These are phyloP conservation scores for Sarocladium strictum DNA, from an alignment of 2,329 filamentous ascomycete species.

Conservation along the genomic window DNA sequence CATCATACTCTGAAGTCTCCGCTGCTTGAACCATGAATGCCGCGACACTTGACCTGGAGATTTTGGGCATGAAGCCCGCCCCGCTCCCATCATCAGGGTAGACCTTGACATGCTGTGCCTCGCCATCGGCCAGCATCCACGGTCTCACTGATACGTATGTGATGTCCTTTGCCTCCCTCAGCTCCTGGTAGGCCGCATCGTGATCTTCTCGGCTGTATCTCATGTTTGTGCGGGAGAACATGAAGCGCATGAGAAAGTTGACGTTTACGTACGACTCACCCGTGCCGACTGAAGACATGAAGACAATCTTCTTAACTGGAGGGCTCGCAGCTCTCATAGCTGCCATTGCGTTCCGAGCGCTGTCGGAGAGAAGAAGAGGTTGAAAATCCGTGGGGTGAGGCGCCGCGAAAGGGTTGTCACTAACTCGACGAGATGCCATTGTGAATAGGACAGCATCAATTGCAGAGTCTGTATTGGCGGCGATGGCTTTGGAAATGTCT, in stretches of 20 bases:
- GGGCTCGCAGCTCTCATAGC: conserved; percentile 31
- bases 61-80: conserved; percentile 30
- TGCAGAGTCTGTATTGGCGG: conserved; percentile 8
- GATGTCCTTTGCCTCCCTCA: conserved; percentile 17
- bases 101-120: conserved; percentile 27
- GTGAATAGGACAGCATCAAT: conserved; percentile 39
- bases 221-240: conserved; percentile 40
- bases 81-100: conserved; percentile 33
- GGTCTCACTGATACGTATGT: conserved; percentile 34
- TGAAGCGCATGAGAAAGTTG: conserved; percentile 30
- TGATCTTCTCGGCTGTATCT: conserved; percentile 38
- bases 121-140: conserved; percentile 33
- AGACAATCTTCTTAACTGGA: conserved; percentile 30
- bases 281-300: conserved; percentile 41
- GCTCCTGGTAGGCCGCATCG: conserved; percentile 33
- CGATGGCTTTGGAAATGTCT: conserved; percentile 26
- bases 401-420: conserved; percentile 40
- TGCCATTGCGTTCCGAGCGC: conserved; percentile 27
- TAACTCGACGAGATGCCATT: conserved; percentile 36
- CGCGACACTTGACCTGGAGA: conserved; percentile 33
- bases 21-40: conserved; percentile 35
- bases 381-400: conserved; percentile 26
- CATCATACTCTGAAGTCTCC: conserved; percentile 31
- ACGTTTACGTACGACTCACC: conserved; percentile 34
- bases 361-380: conserved; percentile 38